phyloP scores from a whole-genome alignment of 352 stramenopile genomes.

The Phytophthora kernoviae region DNA sequence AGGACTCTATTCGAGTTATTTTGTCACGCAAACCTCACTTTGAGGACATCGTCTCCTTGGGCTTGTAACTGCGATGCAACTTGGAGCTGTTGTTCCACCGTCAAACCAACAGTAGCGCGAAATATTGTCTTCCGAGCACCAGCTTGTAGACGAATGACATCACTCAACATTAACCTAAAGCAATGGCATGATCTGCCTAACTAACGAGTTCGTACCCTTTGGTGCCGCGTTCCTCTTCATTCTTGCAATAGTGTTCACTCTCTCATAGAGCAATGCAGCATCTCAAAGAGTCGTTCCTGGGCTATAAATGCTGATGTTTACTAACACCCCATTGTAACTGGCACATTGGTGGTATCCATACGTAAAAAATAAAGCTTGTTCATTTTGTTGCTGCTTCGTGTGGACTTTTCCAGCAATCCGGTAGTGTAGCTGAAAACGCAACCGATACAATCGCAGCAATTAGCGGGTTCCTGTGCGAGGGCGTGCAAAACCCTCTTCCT shows the following conservation, averaged over 20 bases:
- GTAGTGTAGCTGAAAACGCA: background rate
- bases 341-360: too few species aligned
- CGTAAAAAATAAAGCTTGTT: conserved; percentile 9
- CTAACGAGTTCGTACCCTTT: background rate
- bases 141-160: conserved; percentile 1
- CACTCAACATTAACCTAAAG: conserved; percentile 1
- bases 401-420: background rate
- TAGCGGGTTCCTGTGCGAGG: conserved; percentile 71
- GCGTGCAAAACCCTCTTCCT: conserved; percentile 81
- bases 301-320: background rate
- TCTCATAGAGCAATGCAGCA: background rate
- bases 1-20: background rate
- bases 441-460: background rate
- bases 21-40: conserved; percentile 32
- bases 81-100: conserved; percentile 67
- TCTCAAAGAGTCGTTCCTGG: too few species aligned
- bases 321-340: too few species aligned
- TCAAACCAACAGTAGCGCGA: conserved; percentile 62
- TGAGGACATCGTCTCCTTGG: conserved; percentile 54
- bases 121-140: conserved; percentile 64
- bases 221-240: background rate
- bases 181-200: too few species aligned
- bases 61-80: conserved; percentile 55
- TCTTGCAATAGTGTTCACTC: background rate
- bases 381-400: conserved; percentile 11